phyloP scores from a whole-genome alignment of 169 alveolate genomes.

The Plasmodium sp. region DNA sequence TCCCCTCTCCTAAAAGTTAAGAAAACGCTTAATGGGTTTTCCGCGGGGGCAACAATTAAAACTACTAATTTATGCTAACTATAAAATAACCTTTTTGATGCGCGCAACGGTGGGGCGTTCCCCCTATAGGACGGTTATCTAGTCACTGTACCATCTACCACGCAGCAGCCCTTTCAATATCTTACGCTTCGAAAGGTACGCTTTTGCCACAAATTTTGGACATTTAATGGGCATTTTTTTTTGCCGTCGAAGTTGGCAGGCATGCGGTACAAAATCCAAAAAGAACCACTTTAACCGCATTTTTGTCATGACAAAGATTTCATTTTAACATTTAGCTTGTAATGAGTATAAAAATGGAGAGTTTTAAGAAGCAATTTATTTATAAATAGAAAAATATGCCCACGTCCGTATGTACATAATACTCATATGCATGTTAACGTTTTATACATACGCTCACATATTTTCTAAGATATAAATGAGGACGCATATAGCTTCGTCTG shows the following conservation, averaged over 20 bases:
- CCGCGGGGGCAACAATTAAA: neutral
- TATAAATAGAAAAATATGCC: neutral
- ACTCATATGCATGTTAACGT: neutral
- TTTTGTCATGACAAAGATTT: neutral
- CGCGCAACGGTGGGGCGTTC: neutral
- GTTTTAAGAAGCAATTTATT: neutral
- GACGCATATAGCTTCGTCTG: neutral
- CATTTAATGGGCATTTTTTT: neutral
- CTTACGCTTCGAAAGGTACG: neutral
- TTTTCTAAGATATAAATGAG: neutral
- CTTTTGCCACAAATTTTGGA: neutral
- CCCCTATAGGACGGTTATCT: neutral
- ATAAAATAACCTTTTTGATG: neutral
- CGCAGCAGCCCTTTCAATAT: neutral
- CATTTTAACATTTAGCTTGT: neutral
- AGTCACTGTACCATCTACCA: neutral
- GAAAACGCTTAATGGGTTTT: neutral
- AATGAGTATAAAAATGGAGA: neutral
- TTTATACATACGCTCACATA: neutral
- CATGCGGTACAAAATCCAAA: neutral
- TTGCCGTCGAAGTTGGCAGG: neutral
- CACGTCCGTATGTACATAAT: neutral
- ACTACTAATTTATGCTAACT: neutral
- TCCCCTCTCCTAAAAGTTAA: neutral
- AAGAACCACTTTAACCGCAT: neutral